phyloP scores from a whole-genome alignment of 139 green algal genomes.

The Nannochloris sp. region DNA sequence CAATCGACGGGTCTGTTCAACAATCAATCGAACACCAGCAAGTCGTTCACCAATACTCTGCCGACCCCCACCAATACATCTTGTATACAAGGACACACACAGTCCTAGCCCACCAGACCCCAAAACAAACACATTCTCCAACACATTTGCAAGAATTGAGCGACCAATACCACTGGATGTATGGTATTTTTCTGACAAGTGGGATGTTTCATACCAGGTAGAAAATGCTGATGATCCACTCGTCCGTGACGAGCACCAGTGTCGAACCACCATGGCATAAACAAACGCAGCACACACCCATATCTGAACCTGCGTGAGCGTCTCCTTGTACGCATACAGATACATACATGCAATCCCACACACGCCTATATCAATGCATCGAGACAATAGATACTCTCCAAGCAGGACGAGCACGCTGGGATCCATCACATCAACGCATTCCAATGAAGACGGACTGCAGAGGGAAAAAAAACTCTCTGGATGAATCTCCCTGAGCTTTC shows the following conservation, averaged over 20 bases:
- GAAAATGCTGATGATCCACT: not conserved
- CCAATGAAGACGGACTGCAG: not conserved
- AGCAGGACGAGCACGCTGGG: not conserved
- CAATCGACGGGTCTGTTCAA: not conserved
- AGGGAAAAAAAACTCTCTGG: constrained; percentile 1
- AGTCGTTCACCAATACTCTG: constrained; percentile 1
- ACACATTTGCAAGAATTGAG: not conserved
- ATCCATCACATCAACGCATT: not conserved
- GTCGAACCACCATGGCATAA: too few species aligned
- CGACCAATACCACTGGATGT: not conserved
- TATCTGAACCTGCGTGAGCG: not conserved
- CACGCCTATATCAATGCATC: constrained; percentile 1
- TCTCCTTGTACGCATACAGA: not conserved
- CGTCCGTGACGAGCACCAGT: too few species aligned
- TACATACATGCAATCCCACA: not conserved
- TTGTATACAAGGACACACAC: not conserved
- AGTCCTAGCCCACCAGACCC: not conserved
- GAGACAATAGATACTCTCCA: constrained; percentile 3
- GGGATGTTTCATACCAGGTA: constrained; percentile 7
- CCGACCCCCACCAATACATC: not conserved
- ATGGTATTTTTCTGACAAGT: not conserved
- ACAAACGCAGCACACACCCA: not conserved
- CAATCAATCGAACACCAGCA: not conserved
- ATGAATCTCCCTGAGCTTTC: constrained; percentile 1
- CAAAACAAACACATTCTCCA: constrained; percentile 11